Percentiles rank a stretch among this genome's conserved stretches.
Conservation (phyloP, 2,329 filamentous ascomycete species). For the Ophiobolus disseminans region DNA sequence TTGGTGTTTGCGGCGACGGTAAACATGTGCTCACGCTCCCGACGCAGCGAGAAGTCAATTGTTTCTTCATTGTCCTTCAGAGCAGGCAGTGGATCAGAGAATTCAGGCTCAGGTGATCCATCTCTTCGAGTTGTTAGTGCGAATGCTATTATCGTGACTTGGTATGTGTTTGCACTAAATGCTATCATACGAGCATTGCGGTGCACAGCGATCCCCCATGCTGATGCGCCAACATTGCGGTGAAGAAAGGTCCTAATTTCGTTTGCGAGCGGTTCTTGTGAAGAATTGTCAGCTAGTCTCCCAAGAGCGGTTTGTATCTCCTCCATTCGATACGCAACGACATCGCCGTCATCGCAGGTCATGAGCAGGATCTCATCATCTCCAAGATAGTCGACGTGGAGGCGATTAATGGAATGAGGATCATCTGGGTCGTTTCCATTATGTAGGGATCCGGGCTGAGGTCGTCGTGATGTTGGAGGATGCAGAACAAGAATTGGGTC, state of each 20-base stretch:
- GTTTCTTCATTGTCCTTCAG: background rate
- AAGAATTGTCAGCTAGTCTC: conserved; percentile 25
- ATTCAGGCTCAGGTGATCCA: background rate
- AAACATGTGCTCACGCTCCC: conserved; percentile 35
- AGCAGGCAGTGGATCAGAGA: conserved; percentile 2
- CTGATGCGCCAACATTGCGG: conserved; percentile 76
- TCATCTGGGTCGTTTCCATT: conserved; percentile 42
- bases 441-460: too few species aligned
- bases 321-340: conserved; percentile 50
- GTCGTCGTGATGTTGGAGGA: conserved; percentile 46
- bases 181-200: conserved; percentile 82
- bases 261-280: background rate
- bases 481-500: conserved; percentile 49
- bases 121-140: conserved; percentile 51
- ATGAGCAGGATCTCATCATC: conserved; percentile 58
- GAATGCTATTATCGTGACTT: conserved; percentile 66
- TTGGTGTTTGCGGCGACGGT: conserved; percentile 50
- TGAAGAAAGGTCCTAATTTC: conserved; percentile 68
- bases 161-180: conserved; percentile 75
- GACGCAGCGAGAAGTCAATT: conserved; percentile 32
- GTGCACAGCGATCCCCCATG: conserved; percentile 90
- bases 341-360: conserved; percentile 65
- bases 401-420: conserved; percentile 55
- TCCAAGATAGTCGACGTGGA: conserved; percentile 55
- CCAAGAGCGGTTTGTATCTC: conserved; percentile 39